phyloP scores from a whole-genome alignment of 495 filamentous ascomycete species.

The Symbiotaphrina buchneri region DNA sequence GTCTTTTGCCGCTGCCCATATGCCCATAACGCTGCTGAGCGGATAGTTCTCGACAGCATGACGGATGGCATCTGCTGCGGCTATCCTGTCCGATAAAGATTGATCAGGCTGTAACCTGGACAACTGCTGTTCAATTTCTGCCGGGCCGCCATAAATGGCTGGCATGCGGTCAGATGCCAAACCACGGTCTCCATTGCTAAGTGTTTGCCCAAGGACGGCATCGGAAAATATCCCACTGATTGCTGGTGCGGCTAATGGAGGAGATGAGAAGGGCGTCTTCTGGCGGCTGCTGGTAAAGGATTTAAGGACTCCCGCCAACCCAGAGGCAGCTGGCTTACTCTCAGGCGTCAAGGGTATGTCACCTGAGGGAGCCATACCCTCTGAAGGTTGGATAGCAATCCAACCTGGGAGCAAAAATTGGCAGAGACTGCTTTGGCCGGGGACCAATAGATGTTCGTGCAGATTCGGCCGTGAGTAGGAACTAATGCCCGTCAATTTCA shows the following conservation, averaged over 20 bases:
- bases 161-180: too few relatives aligned
- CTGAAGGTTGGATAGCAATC: too few relatives aligned
- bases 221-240: too few relatives aligned
- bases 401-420: too few relatives aligned
- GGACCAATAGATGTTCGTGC: too few relatives aligned
- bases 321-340: slow-evolving; percentile 17
- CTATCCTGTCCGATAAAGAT: slow-evolving; percentile 23
- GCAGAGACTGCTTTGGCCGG: too few relatives aligned
- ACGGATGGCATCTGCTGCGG: slow-evolving; percentile 30
- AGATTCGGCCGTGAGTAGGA: too few relatives aligned
- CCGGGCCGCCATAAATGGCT: slow-evolving; percentile 16
- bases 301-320: slow-evolving; percentile 31
- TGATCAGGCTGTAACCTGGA: slow-evolving; percentile 9
- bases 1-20: slow-evolving; percentile 44
- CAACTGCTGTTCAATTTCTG: slow-evolving; percentile 20
- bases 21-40: slow-evolving; percentile 21
- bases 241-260: too few relatives aligned
- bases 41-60: slow-evolving; percentile 31
- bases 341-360: slow-evolving; percentile 27
- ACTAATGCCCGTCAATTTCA: too few relatives aligned
- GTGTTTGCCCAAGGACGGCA: too few relatives aligned
- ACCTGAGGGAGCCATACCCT: slow-evolving; percentile 29
- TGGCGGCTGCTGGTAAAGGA: slow-evolving; percentile 23
- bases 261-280: slow-evolving; percentile 7
- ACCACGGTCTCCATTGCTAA: too few relatives aligned